These are phyloP conservation scores for Vickermania ingenoplastis DNA, from an alignment of 208 protist species.

Conservation along the genomic window DNA sequence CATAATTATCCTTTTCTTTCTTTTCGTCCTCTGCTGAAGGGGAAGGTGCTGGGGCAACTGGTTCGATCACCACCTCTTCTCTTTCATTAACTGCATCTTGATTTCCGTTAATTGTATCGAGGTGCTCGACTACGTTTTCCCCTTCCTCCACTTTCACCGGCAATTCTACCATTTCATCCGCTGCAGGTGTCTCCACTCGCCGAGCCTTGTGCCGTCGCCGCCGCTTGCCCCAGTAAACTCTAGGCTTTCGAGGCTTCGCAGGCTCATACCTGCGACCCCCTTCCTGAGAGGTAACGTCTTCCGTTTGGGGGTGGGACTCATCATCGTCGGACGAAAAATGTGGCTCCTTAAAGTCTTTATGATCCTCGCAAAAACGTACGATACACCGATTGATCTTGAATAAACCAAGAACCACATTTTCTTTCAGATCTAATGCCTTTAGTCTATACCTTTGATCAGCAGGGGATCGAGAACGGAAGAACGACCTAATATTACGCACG, in stretches of 20 bases:
- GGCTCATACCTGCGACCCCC: no score
- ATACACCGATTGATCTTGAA: constrained; percentile 75
- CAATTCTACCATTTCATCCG: no score
- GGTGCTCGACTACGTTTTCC: no score
- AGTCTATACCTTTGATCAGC: constrained; percentile 53
- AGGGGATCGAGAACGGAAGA: constrained; percentile 55
- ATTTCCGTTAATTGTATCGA: no score
- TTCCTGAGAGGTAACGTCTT: no score
- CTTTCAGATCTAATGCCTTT: constrained; percentile 69
- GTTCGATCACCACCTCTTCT: no score
- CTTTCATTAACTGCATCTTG: no score
- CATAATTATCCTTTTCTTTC: no score
- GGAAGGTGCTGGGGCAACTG: no score
- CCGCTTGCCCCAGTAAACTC: background rate
- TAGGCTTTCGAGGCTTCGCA: background rate
- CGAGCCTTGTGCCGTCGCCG: background rate
- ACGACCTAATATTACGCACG: constrained; percentile 65
- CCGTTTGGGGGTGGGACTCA: no score
- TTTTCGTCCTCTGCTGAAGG: no score
- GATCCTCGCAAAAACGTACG: constrained; percentile 69
- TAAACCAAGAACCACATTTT: constrained; percentile 62
- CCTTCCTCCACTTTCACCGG: no score
- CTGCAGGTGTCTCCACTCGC: background rate
- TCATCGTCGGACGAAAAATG: constrained; percentile 15
- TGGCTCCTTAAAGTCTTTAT: constrained; percentile 52